These are phyloP conservation scores for Pleodorina starrii DNA, from an alignment of 139 green algal species.

Conservation along the genomic window DNA sequence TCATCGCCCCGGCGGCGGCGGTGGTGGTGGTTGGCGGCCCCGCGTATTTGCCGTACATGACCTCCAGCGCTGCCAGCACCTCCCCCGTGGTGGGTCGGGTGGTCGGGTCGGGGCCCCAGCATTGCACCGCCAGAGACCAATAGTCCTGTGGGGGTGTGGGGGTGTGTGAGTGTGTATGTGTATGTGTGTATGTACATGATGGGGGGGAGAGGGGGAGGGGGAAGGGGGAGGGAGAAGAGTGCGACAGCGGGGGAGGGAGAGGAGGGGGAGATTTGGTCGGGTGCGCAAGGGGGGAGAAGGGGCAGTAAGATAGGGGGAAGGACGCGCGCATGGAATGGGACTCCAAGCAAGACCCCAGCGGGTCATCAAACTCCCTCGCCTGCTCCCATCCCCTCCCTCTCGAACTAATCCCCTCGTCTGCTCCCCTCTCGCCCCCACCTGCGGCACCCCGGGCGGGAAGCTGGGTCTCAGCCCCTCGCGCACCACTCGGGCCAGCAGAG, in stretches of 20 bases:
- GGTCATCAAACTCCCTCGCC: no score
- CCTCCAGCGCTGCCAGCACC: slow-evolving; percentile 34
- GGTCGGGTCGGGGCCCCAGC: slow-evolving; percentile 22
- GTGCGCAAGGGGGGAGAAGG: no score
- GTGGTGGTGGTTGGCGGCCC: neutral
- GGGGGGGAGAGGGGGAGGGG: no score
- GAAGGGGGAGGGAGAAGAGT: no score
- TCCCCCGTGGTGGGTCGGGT: slow-evolving; percentile 27
- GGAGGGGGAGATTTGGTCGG: no score
- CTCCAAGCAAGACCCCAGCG: no score
- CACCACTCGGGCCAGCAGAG: slow-evolving; percentile 45
- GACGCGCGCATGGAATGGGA: no score
- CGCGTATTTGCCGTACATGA: slow-evolving; percentile 32
- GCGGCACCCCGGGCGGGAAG: slow-evolving; percentile 31
- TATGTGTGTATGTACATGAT: neutral
- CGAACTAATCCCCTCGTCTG: neutral
- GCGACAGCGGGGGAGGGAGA: no score
- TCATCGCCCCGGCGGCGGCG: neutral
- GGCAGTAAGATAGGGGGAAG: no score
- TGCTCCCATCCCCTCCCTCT: neutral
- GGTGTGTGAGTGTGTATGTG: neutral
- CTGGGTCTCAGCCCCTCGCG: slow-evolving; percentile 50
- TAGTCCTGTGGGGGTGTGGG: neutral
- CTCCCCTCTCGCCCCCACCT: neutral
- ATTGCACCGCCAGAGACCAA: slow-evolving; percentile 28